phyloP scores from a whole-genome alignment of 306 rosid species.

The Dryas drummondii region DNA sequence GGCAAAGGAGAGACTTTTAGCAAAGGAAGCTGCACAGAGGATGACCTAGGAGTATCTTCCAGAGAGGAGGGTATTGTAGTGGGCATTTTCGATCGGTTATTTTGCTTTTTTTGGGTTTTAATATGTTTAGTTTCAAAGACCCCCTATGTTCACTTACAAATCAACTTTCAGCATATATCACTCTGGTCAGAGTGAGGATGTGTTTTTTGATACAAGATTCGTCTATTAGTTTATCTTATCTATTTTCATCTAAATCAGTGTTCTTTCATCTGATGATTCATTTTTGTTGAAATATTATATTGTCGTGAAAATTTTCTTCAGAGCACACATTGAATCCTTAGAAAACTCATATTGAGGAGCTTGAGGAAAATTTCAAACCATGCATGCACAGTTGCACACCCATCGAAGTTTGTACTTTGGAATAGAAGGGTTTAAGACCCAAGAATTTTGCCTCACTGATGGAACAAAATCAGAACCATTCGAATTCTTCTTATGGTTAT shows the following conservation, averaged over 20 bases:
- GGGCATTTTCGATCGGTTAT: not conserved
- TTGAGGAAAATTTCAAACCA: too few relatives aligned
- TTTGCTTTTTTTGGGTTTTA: not conserved
- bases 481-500: too few relatives aligned
- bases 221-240: not conserved
- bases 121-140: not conserved
- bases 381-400: too few relatives aligned
- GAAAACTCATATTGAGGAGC: too few relatives aligned
- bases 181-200: not conserved
- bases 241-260: not conserved
- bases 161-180: not conserved
- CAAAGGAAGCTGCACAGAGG: slow-evolving; percentile 85
- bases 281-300: not conserved
- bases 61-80: not conserved
- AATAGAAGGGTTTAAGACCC: too few relatives aligned
- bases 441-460: too few relatives aligned
- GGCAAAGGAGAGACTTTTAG: slow-evolving; percentile 65
- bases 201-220: not conserved
- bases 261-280: not conserved
- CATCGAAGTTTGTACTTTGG: too few relatives aligned
- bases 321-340: too few relatives aligned
- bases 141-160: not conserved
- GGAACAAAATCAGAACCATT: too few relatives aligned
- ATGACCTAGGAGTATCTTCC: slow-evolving; percentile 33
- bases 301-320: too few relatives aligned